phyloP scores from a whole-genome alignment of 2,329 filamentous ascomycete species.

The Myriosclerotinia curreyana region DNA sequence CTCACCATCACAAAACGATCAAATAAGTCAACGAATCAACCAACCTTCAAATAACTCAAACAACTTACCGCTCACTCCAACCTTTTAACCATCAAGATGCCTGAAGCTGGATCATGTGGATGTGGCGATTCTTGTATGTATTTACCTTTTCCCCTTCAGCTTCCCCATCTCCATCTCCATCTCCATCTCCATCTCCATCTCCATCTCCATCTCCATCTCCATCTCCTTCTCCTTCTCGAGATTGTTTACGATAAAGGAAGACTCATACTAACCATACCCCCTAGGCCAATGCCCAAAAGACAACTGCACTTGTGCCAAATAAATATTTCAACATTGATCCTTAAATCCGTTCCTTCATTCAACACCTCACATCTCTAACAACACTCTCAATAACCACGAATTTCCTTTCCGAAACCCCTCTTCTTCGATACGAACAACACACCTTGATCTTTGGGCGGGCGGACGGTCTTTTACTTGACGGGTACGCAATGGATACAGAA shows the following conservation, averaged over 20 bases:
- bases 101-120: neutral
- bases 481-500: neutral
- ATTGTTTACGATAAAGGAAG: neutral
- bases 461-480: neutral
- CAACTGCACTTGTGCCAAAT: constrained; percentile 5
- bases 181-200: too few relatives aligned
- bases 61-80: too few relatives aligned
- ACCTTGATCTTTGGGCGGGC: neutral
- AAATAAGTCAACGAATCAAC: neutral
- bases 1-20: neutral
- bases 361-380: neutral
- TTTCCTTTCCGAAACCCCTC: neutral
- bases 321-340: neutral
- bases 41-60: too few relatives aligned
- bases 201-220: too few relatives aligned
- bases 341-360: neutral
- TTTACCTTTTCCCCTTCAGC: neutral
- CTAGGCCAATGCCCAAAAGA: constrained; percentile 5
- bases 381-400: neutral
- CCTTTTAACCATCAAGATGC: constrained; percentile 5
- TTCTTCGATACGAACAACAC: constrained; percentile 3
- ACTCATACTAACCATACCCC: neutral
- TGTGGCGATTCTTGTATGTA: constrained; percentile 4
- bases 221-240: neutral
- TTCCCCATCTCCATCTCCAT: neutral